These are phyloP conservation scores for Diospyros lotus DNA, from an alignment of 148 eudicot species.

Conservation along the genomic window DNA sequence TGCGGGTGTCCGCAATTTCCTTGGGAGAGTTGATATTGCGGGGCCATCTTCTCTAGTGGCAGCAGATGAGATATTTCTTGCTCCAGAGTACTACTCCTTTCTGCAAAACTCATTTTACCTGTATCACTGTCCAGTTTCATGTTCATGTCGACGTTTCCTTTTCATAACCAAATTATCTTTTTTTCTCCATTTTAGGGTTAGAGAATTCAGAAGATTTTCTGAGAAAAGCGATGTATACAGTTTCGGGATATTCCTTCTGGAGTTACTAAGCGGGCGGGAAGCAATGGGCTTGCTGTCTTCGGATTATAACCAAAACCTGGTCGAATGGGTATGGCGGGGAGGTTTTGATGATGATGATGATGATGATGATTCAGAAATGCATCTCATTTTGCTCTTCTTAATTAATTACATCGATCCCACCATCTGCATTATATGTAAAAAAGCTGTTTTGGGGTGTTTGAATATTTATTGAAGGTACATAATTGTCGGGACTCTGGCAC, in stretches of 20 bases:
- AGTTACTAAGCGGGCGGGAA: constrained; percentile 79
- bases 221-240: constrained; percentile 88
- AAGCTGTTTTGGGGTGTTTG: background rate
- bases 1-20: constrained; percentile 87
- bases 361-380: background rate
- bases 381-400: background rate
- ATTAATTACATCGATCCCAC: too few species aligned
- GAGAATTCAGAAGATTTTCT: constrained; percentile 80
- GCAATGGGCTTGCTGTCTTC: constrained; percentile 53
- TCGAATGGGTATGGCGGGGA: constrained; percentile 61
- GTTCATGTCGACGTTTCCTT: background rate
- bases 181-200: constrained; percentile 50
- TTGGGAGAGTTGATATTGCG: constrained; percentile 67
- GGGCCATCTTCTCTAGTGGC: constrained; percentile 74
- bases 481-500: constrained; percentile 60
- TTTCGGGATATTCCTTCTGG: constrained; percentile 84
- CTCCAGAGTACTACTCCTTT: constrained; percentile 73
- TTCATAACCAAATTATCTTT: constrained; percentile 12
- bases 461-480: constrained; percentile 47
- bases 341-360: background rate
- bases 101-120: background rate
- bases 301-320: constrained; percentile 53
- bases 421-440: too few species aligned
- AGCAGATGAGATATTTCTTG: constrained; percentile 77
- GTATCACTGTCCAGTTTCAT: constrained; percentile 4